Evolutionary conservation across 805 yeast species (phyloP), one percentile per base, ranked within the genome.

Genomic region (Hanseniaspora nectarophila): DNA sequence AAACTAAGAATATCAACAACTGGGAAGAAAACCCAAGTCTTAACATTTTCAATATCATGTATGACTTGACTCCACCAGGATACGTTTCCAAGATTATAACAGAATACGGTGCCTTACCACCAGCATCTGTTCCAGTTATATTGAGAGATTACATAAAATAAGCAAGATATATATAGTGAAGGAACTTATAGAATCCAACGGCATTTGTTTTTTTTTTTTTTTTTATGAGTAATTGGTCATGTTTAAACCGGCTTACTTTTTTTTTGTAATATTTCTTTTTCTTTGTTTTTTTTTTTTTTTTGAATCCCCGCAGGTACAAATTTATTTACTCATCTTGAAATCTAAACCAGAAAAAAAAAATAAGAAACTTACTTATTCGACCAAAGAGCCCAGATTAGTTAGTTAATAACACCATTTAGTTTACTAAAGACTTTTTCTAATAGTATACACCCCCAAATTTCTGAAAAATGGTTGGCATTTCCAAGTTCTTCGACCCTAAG

Each of bases 71-170:
- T 1, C 97, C 96, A 33, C 95, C 95, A 13, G 85, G 82, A 59
- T 85, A 84, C 62, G 86, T 92, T 61, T 89, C 90, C 65, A 92
- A 92, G 70, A 87, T 92, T 54, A 87, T 92, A 51, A 92, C 97
- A 1, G 98, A 92, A 66, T 79, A 90, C 57, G 98, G 98, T 28
- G 86, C 95, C 2, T 73, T 92, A 58, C 98, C 98, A 10, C 95
- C 98, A 40, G 84, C 95, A n/a, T 87, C 97, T 1, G 97, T 92
- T 54, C 98, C 98, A 26, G 97, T 92, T 45, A 86, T 92, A 56
- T 71, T 92, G 60, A 78, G 97, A 68, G 98, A 92, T 67, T 92
- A 90, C 67, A 86, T 87, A 9, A 51, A 51, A 21, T 51, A 45
- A 18, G 13, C 12, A 2, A 7, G 5, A 10, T 18, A 29, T 28